Evolutionary conservation across 1,284 basidiomycete species (phyloP).

Genomic region (Amylostereum chailletii): DNA sequence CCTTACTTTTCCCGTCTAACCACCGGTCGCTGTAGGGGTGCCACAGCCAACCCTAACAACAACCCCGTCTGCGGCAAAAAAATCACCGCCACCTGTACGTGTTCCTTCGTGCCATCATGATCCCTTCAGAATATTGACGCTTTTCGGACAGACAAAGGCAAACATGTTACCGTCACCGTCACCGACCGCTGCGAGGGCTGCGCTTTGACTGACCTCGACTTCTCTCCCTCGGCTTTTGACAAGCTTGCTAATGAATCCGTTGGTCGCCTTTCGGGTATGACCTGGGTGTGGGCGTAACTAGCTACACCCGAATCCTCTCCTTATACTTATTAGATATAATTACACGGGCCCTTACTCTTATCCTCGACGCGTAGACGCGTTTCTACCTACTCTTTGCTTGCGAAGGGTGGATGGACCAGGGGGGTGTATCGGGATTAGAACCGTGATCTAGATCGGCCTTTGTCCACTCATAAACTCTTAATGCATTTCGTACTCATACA

Average conservation of each 20-base stretch:
- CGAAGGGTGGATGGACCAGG: slow-evolving; percentile 16
- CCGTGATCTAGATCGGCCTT: too few relatives aligned
- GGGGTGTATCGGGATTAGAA: not conserved
- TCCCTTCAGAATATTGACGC: slow-evolving; percentile 2
- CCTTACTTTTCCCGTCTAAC: slow-evolving; percentile 1
- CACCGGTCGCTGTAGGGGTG: not conserved
- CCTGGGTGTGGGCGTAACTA: slow-evolving; percentile 39
- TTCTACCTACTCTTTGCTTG: slow-evolving; percentile 15
- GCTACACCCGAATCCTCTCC: slow-evolving; percentile 5
- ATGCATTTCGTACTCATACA: too few relatives aligned
- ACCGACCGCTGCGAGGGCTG: slow-evolving; percentile 60
- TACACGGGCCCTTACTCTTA: too few relatives aligned
- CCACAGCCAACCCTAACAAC: slow-evolving; percentile 30
- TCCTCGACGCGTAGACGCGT: too few relatives aligned
- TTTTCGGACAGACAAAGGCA: slow-evolving; percentile 36
- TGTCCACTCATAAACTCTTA: too few relatives aligned
- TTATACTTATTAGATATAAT: too few relatives aligned
- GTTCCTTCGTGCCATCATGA: not conserved
- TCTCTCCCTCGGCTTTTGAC: slow-evolving; percentile 48
- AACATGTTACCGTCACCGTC: slow-evolving; percentile 37
- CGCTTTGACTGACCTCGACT: slow-evolving; percentile 39
- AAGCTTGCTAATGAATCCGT: slow-evolving; percentile 22
- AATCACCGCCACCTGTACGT: slow-evolving; percentile 19
- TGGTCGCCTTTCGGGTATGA: slow-evolving; percentile 44
- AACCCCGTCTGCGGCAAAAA: slow-evolving; percentile 25